Percentiles rank a stretch among this genome's conserved stretches.
Conservation (phyloP, 2,329 filamentous ascomycete species). For the Raffaelea ambrosiae region DNA sequence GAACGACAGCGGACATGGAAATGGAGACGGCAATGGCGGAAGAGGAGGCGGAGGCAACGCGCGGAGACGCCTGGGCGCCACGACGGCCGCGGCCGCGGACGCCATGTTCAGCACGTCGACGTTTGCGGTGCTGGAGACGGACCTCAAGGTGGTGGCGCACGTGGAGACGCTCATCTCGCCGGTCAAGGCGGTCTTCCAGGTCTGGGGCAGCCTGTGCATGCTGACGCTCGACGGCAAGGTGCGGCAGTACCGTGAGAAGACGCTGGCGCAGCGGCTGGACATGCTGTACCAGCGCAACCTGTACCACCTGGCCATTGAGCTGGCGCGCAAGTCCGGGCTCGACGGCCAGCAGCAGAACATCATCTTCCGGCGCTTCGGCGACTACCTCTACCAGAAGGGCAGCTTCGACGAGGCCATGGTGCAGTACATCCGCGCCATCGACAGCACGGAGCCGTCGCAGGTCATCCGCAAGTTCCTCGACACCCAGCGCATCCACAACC, state of each 20-base stretch:
- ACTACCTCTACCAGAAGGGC: slow-evolving; percentile 87
- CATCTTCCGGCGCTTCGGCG: slow-evolving; percentile 89
- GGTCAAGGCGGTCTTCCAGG: slow-evolving; percentile 69
- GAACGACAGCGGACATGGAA: not conserved
- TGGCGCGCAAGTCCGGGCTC: slow-evolving; percentile 82
- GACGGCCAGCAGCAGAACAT: slow-evolving; percentile 75
- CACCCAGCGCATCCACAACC: slow-evolving; percentile 92
- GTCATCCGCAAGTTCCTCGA: slow-evolving; percentile 95
- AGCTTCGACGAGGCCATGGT: slow-evolving; percentile 99
- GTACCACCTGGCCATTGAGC: slow-evolving; percentile 82
- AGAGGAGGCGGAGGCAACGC: slow-evolving; percentile 27
- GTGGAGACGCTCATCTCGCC: slow-evolving; percentile 77
- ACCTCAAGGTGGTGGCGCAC: slow-evolving; percentile 82
- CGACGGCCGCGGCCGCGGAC: slow-evolving; percentile 59
- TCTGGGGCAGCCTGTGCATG: slow-evolving; percentile 91
- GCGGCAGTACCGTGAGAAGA: slow-evolving; percentile 82
- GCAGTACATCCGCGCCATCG: slow-evolving; percentile 92
- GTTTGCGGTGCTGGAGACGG: slow-evolving; percentile 86
- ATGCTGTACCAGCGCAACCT: slow-evolving; percentile 91
- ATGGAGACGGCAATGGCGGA: not conserved
- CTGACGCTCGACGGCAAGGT: slow-evolving; percentile 88
- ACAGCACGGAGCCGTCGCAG: slow-evolving; percentile 91
- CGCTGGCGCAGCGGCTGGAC: slow-evolving; percentile 82
- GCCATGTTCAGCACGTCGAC: slow-evolving; percentile 79
- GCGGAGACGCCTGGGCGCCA: slow-evolving; percentile 62